Conservation (phyloP, 768 basidiomycete genomes). For the Boletus huronensis region DNA sequence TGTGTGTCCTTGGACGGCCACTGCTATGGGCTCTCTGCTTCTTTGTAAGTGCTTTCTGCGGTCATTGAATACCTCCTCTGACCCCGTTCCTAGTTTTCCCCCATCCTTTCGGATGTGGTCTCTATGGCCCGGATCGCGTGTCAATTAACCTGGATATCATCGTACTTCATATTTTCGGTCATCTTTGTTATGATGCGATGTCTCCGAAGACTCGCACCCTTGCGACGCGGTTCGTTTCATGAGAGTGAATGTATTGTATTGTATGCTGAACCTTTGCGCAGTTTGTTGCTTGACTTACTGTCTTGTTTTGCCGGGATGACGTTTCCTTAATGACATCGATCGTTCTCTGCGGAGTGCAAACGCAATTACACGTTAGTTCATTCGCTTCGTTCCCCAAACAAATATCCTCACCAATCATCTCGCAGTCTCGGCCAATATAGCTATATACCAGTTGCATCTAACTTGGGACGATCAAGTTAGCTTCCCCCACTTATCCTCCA, state of each 20-base stretch:
- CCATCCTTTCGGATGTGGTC: conserved; percentile 21
- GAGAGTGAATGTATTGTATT: not conserved
- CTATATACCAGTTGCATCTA: not conserved
- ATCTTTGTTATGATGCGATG: conserved; percentile 1
- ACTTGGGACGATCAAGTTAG: not conserved
- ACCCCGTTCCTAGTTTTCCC: conserved; percentile 15
- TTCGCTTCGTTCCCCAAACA: not conserved
- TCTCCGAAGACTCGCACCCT: conserved; percentile 1
- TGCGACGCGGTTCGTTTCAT: conserved; percentile 8
- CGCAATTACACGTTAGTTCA: not conserved
- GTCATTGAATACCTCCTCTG: not conserved
- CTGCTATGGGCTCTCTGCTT: conserved; percentile 19
- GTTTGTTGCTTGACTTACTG: not conserved
- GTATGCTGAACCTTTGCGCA: conserved; percentile 1
- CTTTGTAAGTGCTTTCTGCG: conserved; percentile 14
- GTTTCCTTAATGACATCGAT: not conserved
- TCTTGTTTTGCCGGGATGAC: conserved; percentile 5
- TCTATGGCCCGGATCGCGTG: conserved; percentile 13
- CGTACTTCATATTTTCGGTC: conserved; percentile 9
- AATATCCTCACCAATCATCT: not conserved
- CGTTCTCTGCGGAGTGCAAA: not conserved
- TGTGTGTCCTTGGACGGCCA: not conserved
- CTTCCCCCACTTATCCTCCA: not conserved
- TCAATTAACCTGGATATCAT: conserved; percentile 15
- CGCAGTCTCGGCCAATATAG: conserved; percentile 6